Percentiles rank a stretch among this genome's conserved stretches.
phyloP scores from a whole-genome alignment of 352 stramenopile species.

The Globisporangium nagaii region DNA sequence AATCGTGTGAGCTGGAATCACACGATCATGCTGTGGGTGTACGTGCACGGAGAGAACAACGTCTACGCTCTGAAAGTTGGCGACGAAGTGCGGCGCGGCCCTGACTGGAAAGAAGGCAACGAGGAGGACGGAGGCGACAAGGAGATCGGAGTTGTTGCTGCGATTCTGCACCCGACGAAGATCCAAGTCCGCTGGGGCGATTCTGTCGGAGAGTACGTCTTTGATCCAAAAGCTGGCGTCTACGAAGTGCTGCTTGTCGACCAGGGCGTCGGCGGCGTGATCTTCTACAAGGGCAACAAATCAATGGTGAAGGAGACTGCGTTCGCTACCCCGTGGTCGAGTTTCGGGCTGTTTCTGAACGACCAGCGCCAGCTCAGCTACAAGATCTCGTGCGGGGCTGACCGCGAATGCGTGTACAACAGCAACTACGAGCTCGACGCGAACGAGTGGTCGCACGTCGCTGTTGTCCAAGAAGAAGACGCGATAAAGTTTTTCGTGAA shows the following conservation, averaged over 20 bases:
- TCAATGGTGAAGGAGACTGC: constrained; percentile 45
- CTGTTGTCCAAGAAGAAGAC: constrained; percentile 60
- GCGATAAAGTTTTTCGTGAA: constrained; percentile 64
- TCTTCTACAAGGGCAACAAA: constrained; percentile 72
- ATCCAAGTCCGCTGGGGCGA: constrained; percentile 51
- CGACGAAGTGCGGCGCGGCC: constrained; percentile 57
- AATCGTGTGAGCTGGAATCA: constrained; percentile 58
- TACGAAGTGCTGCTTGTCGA: constrained; percentile 52
- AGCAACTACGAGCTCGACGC: constrained; percentile 58
- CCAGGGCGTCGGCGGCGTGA: constrained; percentile 47
- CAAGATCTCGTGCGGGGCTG: constrained; percentile 43
- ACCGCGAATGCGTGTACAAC: constrained; percentile 60
- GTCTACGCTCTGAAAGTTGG: constrained; percentile 63
- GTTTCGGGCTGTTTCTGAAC: constrained; percentile 64
- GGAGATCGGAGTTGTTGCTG: constrained; percentile 35
- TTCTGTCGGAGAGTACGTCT: constrained; percentile 32
- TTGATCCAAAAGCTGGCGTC: constrained; percentile 41
- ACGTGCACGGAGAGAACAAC: constrained; percentile 26
- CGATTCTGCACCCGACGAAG: constrained; percentile 30
- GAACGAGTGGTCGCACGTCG: constrained; percentile 62
- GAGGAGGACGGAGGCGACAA: constrained; percentile 13
- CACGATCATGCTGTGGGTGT: constrained; percentile 76
- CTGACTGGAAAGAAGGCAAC: constrained; percentile 32
- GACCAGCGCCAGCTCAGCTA: constrained; percentile 66
- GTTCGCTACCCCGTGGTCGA: constrained; percentile 53